Evolutionary conservation across 345 rosid genomes (phyloP).

Genomic region (Euclidium syriacum): DNA sequence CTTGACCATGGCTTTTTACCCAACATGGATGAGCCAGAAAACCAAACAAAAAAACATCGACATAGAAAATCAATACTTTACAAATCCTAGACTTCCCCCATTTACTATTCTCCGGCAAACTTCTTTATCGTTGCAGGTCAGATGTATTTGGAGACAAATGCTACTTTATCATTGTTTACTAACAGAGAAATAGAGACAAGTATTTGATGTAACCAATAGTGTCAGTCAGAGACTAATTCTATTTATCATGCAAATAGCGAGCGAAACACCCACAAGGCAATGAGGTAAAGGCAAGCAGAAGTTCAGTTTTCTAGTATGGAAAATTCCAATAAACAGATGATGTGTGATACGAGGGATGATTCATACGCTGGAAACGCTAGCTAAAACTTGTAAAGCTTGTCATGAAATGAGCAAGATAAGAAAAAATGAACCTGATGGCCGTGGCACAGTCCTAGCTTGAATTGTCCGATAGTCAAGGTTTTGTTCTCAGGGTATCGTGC

Average conservation of each 20-base stretch:
- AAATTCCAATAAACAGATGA: not conserved
- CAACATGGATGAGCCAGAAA: not conserved
- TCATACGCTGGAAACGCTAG: not conserved
- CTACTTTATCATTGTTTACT: not conserved
- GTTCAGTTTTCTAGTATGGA: not conserved
- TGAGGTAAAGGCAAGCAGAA: not conserved
- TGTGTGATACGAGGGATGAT: not conserved
- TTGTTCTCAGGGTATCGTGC: constrained; percentile 77
- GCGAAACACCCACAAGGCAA: not conserved
- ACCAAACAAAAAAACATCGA: not conserved
- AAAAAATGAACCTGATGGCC: constrained; percentile 78
- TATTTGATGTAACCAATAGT: not conserved
- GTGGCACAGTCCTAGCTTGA: constrained; percentile 89
- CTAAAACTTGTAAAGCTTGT: not conserved
- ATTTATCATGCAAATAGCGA: not conserved
- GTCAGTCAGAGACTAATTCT: not conserved
- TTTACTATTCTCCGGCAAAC: not conserved
- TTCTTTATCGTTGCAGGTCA: not conserved
- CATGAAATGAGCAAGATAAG: not conserved
- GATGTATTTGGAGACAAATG: not conserved
- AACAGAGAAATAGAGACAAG: not conserved
- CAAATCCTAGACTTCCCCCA: not conserved
- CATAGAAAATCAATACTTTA: not conserved
- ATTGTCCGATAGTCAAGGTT: constrained; percentile 86
- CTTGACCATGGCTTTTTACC: not conserved